Conservation (phyloP, 768 basidiomycete species). For the Tricholoma matsutake region DNA sequence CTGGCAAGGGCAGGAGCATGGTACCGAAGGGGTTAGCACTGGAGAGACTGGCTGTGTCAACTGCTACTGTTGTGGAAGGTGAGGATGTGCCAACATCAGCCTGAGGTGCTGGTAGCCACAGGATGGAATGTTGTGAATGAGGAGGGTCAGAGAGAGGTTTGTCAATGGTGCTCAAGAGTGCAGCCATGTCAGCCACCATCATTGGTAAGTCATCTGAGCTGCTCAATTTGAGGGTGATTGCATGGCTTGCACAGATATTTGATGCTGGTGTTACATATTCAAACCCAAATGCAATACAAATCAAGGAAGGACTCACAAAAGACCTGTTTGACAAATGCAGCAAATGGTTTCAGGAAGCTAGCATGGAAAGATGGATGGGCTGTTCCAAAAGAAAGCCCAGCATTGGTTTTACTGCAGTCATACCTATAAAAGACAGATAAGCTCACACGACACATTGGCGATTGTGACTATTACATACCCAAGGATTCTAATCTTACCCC, state of each 20-base stretch:
- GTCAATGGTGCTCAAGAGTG: neutral
- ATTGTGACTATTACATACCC: neutral
- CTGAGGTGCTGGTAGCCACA: neutral
- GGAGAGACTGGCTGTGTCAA: neutral
- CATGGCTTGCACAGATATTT: neutral
- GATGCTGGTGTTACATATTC: neutral
- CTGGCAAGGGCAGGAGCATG: neutral
- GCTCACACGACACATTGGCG: too few relatives aligned
- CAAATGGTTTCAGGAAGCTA: conserved; percentile 3
- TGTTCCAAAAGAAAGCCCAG: neutral
- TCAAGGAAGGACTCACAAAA: neutral
- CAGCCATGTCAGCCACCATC: neutral
- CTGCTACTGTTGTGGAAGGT: neutral
- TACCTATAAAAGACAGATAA: neutral
- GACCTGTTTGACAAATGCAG: neutral
- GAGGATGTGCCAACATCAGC: neutral
- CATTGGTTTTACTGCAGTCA: neutral
- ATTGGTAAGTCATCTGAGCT: neutral
- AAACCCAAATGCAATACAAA: neutral
- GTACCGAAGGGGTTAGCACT: too few relatives aligned
- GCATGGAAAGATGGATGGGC: neutral
- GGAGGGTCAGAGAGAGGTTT: neutral
- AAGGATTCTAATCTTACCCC: neutral
- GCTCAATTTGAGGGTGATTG: neutral
- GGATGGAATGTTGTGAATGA: neutral